Evolutionary conservation across 2,329 filamentous ascomycete genomes (phyloP), one percentile per base, ranked within the genome.

Genomic region (Pseudovirgaria hyperparasitica): DNA sequence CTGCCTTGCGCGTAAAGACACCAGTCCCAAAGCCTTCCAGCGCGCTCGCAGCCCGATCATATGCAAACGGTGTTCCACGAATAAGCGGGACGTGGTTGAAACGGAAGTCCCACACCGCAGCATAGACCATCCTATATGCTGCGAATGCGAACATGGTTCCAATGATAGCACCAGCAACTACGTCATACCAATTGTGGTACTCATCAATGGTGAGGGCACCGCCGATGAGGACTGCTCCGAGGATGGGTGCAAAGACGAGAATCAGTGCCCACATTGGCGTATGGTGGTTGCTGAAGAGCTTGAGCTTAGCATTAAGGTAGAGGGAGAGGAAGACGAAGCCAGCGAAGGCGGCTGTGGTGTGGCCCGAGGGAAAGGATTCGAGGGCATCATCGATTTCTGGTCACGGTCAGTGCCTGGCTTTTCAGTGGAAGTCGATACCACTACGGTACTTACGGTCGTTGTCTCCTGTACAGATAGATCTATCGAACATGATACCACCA

Each of bases 251-350:
- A 41, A 76, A 78, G 14, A 72, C 57, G 10, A 62, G 65, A 17
- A 77, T 58, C 9, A 82, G 53, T 55, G 82, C 82, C 78, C 77
- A 82, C 65, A 81, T 72, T 9, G 72, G 62, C 0, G 78, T 70
- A 44, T 82, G 77, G 46, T 78, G 76, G 58, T 81, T 76, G 36
- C 69, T 58, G 40, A 74, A 82, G 30, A 82, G 67, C 62, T 82
- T 84, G 38, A 85, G 63, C 58, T 84, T 84, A 25, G 75, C 78
- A 49, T 84, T 84, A 23, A 85, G 67, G 55, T 82, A 85, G 2
- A 84, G 59, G 38, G 66, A 76, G 3, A 84, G 55, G 45, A 70
- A 84, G 13, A 80, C 63, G 39, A 81, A 77, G 5, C 76, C 76
- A 0, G 73, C 75, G 32, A 82, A 82, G 0, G 76, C 76, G 1